Base-by-base conservation (phyloP, 2,329 filamentous ascomycete genomes). In the Monosporascus sp. region DNA sequence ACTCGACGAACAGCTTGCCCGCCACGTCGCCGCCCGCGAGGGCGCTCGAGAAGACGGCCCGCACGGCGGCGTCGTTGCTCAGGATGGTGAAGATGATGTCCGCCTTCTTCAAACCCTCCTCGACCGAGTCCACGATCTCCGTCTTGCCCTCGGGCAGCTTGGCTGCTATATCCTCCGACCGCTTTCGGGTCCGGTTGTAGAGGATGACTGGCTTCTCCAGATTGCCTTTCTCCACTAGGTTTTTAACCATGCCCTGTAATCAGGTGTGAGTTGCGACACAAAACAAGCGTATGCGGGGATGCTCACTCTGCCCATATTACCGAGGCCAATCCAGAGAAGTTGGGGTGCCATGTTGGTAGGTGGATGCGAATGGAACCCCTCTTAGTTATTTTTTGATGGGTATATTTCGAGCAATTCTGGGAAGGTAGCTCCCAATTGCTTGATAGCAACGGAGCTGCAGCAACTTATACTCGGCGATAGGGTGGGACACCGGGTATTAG, bases 11-110 rank as follows among this genome's bases (percentile, higher is more conserved):
- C 17, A 94, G 75, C 73, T 96, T 96, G 56, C 83, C 84, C 27
- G 76, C 76, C 18, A 89, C 72, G 53, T 83, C 73, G 18, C 72
- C 65, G 47, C 79, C 63, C 22, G 9, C 11, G 3, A 90, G 72
- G 31, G 87, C 80, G 3, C 76, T 67, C 43, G 77, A 69, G 55
- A 90, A 78, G 20, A 83, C 82, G 5, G 79, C 72, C 53, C 83
- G 79, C 44, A 95, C 83, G 5, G 88, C 88, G 3, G 80, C 75
- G 67, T 96, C 91, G 65, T 94, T 87, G 59, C 87, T 83, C 3
- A 96, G 77, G 65, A 89, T 95, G 56, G 83, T 83, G 74, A 96
- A 92, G 68, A 96, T 85, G 55, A 96, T 82, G 66, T 93, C 87
- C 27, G 90, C 82, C 51, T 77, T 75, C 37, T 80, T 72, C 24